Percentiles rank a stretch among this genome's conserved stretches.
phyloP scores from a whole-genome alignment of 1,284 basidiomycete species.

The Trametes versicolor region DNA sequence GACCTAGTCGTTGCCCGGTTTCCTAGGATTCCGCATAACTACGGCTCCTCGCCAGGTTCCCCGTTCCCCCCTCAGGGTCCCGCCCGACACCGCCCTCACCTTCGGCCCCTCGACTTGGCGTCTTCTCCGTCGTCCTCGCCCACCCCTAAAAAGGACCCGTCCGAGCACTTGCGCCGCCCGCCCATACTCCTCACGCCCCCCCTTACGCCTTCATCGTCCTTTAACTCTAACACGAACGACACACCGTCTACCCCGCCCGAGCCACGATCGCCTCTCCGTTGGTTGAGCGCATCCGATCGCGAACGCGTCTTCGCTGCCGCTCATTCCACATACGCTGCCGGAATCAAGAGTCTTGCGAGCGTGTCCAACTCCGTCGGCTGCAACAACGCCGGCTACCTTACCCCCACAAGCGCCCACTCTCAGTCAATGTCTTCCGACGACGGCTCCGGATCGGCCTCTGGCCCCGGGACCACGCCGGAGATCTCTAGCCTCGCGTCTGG shows the following conservation, averaged over 20 bases:
- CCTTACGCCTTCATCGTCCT: slow-evolving; percentile 44
- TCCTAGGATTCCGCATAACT: slow-evolving; percentile 32
- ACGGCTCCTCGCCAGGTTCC: slow-evolving; percentile 20
- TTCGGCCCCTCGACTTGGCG: slow-evolving; percentile 44
- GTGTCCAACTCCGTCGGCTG: slow-evolving; percentile 21
- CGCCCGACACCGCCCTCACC: slow-evolving; percentile 41
- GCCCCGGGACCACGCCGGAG: slow-evolving; percentile 16
- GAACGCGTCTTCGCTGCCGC: slow-evolving; percentile 20
- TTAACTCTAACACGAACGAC: slow-evolving; percentile 38
- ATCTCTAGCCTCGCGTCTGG: slow-evolving; percentile 27
- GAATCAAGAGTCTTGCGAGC: slow-evolving; percentile 25
- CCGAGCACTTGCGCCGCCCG: slow-evolving; percentile 30
- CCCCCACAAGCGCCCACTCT: slow-evolving; percentile 37
- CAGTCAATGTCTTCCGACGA: slow-evolving; percentile 36
- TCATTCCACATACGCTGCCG: slow-evolving; percentile 22
- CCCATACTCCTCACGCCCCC: slow-evolving; percentile 41
- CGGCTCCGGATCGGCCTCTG: slow-evolving; percentile 20
- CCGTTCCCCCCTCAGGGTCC: slow-evolving; percentile 29
- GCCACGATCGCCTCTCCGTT: slow-evolving; percentile 33
- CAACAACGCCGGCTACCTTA: slow-evolving; percentile 34
- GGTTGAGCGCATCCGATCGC: slow-evolving; percentile 29
- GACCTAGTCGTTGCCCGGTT: slow-evolving; percentile 2
- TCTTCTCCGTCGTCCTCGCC: slow-evolving; percentile 36
- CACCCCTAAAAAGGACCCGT: slow-evolving; percentile 26
- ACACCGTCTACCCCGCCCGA: slow-evolving; percentile 41